Conservation (phyloP, 1,284 basidiomycete genomes). For the Clitocybe nebularis region DNA sequence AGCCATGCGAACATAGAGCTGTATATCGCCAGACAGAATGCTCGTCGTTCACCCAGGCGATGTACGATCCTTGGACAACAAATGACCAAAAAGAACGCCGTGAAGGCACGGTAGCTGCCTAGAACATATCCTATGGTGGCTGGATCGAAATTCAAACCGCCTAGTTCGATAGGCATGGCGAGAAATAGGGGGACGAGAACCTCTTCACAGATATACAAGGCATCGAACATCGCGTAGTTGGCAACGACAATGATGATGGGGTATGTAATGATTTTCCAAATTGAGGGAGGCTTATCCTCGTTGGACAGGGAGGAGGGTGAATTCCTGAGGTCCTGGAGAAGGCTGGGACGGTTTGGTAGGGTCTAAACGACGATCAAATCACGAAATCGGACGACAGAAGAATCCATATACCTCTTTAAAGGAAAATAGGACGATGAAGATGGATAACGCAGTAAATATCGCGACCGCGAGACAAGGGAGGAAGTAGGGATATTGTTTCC, state of each 20-base stretch:
- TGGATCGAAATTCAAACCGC: conserved; percentile 54
- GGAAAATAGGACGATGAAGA: conserved; percentile 38
- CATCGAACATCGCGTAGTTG: conserved; percentile 34
- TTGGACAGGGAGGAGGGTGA: not conserved
- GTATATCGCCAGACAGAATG: conserved; percentile 47
- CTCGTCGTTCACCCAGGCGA: conserved; percentile 45
- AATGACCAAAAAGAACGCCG: conserved; percentile 51
- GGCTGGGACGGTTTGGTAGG: not conserved
- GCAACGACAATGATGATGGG: not conserved
- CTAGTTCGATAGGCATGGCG: conserved; percentile 53
- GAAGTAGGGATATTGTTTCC: conserved; percentile 58
- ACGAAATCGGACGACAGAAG: not conserved
- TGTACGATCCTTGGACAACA: conserved; percentile 49
- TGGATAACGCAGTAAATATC: conserved; percentile 39
- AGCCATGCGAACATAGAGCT: conserved; percentile 46
- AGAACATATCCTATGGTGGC: conserved; percentile 48
- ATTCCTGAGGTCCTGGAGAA: not conserved
- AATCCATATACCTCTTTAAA: conserved; percentile 46
- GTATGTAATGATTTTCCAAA: not conserved
- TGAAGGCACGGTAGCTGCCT: conserved; percentile 45
- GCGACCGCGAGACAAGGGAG: conserved; percentile 54
- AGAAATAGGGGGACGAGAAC: conserved; percentile 60
- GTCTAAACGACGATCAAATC: not conserved
- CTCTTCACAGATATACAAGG: conserved; percentile 51
- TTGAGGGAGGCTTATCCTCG: not conserved